phyloP scores from a whole-genome alignment of 164 flowering plant genomes.

The Sextonia rubra region DNA sequence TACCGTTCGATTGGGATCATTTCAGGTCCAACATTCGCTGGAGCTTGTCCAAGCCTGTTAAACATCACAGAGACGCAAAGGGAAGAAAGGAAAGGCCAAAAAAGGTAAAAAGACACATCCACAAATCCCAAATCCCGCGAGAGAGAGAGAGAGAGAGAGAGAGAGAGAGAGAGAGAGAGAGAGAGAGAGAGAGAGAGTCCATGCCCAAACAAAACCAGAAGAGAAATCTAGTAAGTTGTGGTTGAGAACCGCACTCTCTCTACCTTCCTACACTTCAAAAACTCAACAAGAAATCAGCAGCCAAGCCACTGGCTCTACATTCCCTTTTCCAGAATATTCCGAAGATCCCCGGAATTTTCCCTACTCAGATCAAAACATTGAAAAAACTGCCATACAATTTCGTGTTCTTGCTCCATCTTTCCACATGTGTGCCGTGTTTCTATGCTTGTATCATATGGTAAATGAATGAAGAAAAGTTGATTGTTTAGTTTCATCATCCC shows the following conservation, averaged over 20 bases:
- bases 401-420: neutral
- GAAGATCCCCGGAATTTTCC: neutral
- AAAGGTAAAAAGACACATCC: neutral
- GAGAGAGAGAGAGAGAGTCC: neutral
- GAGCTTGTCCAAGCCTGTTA: too few relatives aligned
- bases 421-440: neutral
- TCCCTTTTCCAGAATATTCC: neutral
- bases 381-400: neutral
- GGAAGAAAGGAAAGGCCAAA: neutral
- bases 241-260: slow-evolving; percentile 12
- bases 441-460: neutral
- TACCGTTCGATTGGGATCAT: too few relatives aligned
- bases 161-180: neutral
- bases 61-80: too few relatives aligned
- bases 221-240: slow-evolving; percentile 1
- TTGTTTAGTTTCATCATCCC: neutral
- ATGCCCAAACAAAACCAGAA: slow-evolving; percentile 8
- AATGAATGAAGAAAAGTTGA: too few relatives aligned
- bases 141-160: neutral
- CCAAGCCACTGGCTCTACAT: neutral
- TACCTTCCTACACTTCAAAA: neutral
- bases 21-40: too few relatives aligned
- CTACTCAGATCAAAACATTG: neutral
- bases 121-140: neutral
- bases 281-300: neutral